phyloP scores from a whole-genome alignment of 164 flowering plant species.

The Stephania japonica region DNA sequence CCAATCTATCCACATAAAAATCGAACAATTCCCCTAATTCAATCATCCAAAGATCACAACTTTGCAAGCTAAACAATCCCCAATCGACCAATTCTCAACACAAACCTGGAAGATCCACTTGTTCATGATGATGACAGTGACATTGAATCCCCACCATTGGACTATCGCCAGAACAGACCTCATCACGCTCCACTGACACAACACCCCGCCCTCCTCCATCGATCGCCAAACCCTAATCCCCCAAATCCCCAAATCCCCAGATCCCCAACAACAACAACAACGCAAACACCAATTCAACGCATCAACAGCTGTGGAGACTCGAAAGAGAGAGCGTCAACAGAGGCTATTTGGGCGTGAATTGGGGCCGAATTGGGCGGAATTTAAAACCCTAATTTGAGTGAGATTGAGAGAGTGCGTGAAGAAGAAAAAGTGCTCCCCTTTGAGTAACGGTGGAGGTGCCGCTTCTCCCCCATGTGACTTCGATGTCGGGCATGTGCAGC shows the following conservation, averaged over 20 bases:
- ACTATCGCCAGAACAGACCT: conserved; percentile 79
- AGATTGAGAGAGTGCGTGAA: background rate
- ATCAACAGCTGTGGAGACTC: background rate
- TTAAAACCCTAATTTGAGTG: conserved; percentile 15
- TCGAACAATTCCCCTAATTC: background rate
- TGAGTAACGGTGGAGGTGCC: conserved; percentile 13
- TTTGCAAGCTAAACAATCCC: background rate
- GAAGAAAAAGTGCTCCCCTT: background rate
- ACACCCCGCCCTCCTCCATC: conserved; percentile 65
- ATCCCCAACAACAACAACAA: background rate
- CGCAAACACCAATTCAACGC: conserved; percentile 1
- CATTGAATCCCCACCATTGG: conserved; percentile 98
- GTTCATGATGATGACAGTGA: conserved; percentile 94
- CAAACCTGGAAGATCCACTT: conserved; percentile 99
- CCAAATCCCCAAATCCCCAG: background rate
- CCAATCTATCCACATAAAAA: background rate
- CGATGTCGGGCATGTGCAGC: background rate
- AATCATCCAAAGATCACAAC: conserved; percentile 2
- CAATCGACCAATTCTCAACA: conserved; percentile 1
- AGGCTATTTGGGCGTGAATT: conserved; percentile 1
- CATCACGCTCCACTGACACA: conserved; percentile 63
- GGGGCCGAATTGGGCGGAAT: conserved; percentile 7
- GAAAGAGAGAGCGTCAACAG: background rate
- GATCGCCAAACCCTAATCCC: background rate
- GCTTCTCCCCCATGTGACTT: conserved; percentile 16